Evolutionary conservation across 495 filamentous ascomycete species (phyloP), one percentile per base, ranked within the genome.

Genomic region (Talaromyces borbonicus): DNA sequence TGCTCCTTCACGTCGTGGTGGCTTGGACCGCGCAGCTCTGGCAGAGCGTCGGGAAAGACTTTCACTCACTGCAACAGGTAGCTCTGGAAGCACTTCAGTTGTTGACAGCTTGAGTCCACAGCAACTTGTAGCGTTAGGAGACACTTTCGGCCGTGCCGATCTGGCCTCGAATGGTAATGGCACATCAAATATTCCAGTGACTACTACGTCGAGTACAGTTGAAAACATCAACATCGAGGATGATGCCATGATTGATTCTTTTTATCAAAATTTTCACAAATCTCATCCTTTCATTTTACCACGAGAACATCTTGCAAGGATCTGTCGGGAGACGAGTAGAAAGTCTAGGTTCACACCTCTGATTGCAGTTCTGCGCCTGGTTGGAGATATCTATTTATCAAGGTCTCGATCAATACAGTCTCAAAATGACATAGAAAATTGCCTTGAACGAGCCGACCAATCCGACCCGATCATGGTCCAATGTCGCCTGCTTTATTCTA

Each of bases 381-480:
- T 63, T 15, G 60, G 60, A 37, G 25, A 58, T 52, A 54, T 63
- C 26, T 55, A 52, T 15, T 44, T 41, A 4, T 25, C 50, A 19
- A 51, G 43, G 12, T 44, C 54, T 44, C 61, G 52, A 51, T 53
- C 58, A 12, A 39, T 16, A 9, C 27, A 49, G n/a, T 46, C 58
- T 2, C 44, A 54, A 25, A 48, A 54, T n/a, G 12, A 52, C 19
- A 48, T 44, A 16, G 57, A 60, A 30, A n/a, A 44, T 4, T 57
- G 25, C 73, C 77, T 75, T 63, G 78, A 49, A 71, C 75, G 49
- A 74, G 73, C 24, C 71, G 77, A 31, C 68, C 79, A 49, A 63
- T 72, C 44, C 57, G 73, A 61, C 47, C 55, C 60, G 1, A 39
- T 54, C 29, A 20, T 54, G 25, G 56, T 63, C 23, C 62, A 60